A percentile compares a stretch with the other conserved stretches of the same genome.
Evolutionary conservation across 306 rosid genomes (phyloP).

Genomic region (Dryas drummondii): DNA sequence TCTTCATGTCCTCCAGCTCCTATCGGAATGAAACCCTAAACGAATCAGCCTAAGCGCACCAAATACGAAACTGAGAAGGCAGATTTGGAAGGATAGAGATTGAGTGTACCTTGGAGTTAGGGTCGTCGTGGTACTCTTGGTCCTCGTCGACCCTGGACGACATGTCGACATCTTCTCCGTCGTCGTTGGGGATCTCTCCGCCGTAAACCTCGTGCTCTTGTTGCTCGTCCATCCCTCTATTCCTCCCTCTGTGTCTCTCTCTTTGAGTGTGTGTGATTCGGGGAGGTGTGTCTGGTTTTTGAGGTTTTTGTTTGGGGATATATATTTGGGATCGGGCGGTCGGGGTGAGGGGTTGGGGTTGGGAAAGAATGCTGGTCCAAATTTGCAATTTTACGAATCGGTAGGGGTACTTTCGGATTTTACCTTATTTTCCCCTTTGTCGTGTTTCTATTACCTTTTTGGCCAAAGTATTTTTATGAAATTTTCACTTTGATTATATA

Average conservation of each 20-base stretch:
- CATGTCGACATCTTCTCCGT: constrained; percentile 49
- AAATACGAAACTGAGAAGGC: not conserved
- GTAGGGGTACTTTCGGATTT: constrained; percentile 24
- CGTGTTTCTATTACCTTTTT: not conserved
- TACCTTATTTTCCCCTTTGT: not conserved
- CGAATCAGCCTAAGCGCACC: not conserved
- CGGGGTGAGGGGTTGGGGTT: not conserved
- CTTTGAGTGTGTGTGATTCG: not conserved
- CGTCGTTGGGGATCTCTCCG: constrained; percentile 71
- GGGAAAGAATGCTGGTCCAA: constrained; percentile 6
- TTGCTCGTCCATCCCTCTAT: constrained; percentile 40
- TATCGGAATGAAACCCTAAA: constrained; percentile 17
- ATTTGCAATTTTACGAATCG: constrained; percentile 3
- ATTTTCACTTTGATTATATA: too few relatives aligned
- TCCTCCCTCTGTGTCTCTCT: not conserved
- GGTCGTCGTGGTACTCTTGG: constrained; percentile 36
- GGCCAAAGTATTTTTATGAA: not conserved
- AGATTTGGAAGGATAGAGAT: constrained; percentile 1
- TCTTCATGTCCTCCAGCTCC: constrained; percentile 99
- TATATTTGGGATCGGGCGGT: constrained; percentile 25
- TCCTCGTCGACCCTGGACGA: constrained; percentile 49
- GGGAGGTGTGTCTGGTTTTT: not conserved
- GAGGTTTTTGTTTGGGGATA: constrained; percentile 20
- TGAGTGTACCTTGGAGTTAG: constrained; percentile 46
- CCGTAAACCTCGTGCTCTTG: constrained; percentile 75